Evolutionary conservation across 2,329 filamentous ascomycete genomes (phyloP), one percentile per base, ranked within the genome.

Genomic region (Arthroderma uncinatum): DNA sequence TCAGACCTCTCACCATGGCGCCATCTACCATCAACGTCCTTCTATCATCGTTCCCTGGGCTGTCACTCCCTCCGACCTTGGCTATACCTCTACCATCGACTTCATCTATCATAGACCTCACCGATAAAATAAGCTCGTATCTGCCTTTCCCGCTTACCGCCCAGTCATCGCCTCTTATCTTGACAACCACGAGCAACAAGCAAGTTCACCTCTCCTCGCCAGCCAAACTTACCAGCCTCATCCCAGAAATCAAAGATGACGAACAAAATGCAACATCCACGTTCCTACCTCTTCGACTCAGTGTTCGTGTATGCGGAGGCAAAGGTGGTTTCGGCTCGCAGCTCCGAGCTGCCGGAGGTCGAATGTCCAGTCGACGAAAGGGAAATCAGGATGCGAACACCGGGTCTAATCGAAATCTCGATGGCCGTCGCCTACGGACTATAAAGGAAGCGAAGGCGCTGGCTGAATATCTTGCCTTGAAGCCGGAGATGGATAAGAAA

Each of bases 321-420:
- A 98, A 98, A 70, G 93, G 93, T 72, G 93, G 93, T 67, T 98
- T 98, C 70, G 93, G 93, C 56, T 97, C 92, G 1, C 94, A 98
- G 71, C 83, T 98, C 37, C 89, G 94, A 68, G 93, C 94, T 0
- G 93, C 93, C 2, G 93, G 94, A 68, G 93, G 94, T 40, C 92
- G 94, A 75, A 98, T 98, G 93, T 95, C 90, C 1, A 92, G 88
- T n/a, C 83, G 84, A 64, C 94, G 94, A 76, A 93, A 92, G 78
- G 85, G 85, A 67, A 85, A 85, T 57, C 83, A 87, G 64, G 85
- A 83, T 55, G 89, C 95, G 37, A 85, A 89, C 60, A 92, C 94
- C 66, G 91, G 84, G 23, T 96, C 91, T 1, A 95, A 89, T 68
- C 84, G 93, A 62, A 98, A 97, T 63, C 79, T 98, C 1, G 93